Conservation (phyloP, 2,329 filamentous ascomycete species). For the Magnaporthales sp. region DNA sequence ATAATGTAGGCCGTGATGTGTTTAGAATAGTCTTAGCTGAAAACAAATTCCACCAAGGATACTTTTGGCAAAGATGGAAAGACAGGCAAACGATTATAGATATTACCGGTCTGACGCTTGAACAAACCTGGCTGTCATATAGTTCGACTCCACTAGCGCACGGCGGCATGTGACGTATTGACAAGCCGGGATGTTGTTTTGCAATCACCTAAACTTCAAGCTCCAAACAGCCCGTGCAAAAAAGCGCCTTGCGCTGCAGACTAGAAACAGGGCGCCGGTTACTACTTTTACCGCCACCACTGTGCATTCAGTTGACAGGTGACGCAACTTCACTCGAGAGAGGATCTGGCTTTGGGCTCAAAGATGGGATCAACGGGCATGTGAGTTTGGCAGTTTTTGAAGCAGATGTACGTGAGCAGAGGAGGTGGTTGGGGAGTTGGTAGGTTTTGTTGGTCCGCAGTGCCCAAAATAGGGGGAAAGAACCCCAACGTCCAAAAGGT, state of each 20-base stretch:
- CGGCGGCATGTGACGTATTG: neutral
- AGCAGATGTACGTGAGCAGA: neutral
- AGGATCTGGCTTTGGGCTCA: neutral
- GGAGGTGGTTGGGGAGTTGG: neutral
- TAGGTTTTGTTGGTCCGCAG: neutral
- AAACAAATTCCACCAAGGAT: neutral
- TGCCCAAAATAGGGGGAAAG: neutral
- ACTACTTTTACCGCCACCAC: neutral
- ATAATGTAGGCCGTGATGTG: neutral
- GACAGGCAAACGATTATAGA: neutral
- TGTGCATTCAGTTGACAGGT: neutral
- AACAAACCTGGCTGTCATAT: neutral
- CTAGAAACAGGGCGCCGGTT: neutral
- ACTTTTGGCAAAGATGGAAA: neutral
- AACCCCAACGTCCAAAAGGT: neutral
- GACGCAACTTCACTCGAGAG: neutral
- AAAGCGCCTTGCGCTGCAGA: neutral
- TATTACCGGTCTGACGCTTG: neutral
- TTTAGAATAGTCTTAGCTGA: too few relatives aligned
- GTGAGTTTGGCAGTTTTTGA: neutral
- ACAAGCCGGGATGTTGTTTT: neutral
- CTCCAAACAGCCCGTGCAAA: neutral
- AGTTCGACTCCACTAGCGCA: neutral
- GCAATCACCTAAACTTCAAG: neutral
- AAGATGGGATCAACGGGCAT: neutral